Base-by-base conservation (phyloP, 176 grass and related monocot genomes). In the Stipa capillata region DNA sequence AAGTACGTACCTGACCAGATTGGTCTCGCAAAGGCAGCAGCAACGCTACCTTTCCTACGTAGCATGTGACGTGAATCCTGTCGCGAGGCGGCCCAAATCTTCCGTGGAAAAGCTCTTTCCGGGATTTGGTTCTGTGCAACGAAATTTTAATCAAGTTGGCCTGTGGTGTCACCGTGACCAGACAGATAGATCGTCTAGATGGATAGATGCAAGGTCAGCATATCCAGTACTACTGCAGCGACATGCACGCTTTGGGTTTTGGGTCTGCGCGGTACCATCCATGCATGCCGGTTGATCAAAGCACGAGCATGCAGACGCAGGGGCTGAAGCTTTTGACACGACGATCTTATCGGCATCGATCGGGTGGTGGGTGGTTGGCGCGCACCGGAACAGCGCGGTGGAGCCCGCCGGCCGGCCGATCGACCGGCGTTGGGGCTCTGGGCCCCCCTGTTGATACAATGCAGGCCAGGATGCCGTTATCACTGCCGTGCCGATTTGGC, bases 71-170 rank as follows among this genome's bases (percentile, higher is more conserved):
- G 14, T 29, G 41, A 25, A 50, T 72, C 48, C 47, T 25, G 49
- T 5, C 36, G 69, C 6, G 5, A 20, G 17, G 33, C 23, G 23
- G 23, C 7, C 44, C 66, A 79, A 73, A 81, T 86, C 68, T 86
- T 74, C 0, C n/a, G 36, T 4, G 20, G 62, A 20, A 80, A 44
- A 79, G 59, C 28, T 55, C 56, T 36, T 86, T 74, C 45, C 0
- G 40, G 73, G 84, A 86, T 86, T 81, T 74, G 77, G 60, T 67
- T 29, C 34, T 52, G 60, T 2, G 9, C 20, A 27, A 44, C n/a
- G 21, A 29, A 70, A 27, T 25, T 55, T 9, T 36, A 5, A 9
- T 74, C 63, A 14, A n/a, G 15, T 34, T 55, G 62, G 34, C 23
- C 33, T 49, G 33, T 27, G 45, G 47, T 7, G 63, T 34, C 49